Evolutionary conservation across 768 basidiomycete species (phyloP), one percentile per base, ranked within the genome.

Genomic region (Agrocybe praecox): DNA sequence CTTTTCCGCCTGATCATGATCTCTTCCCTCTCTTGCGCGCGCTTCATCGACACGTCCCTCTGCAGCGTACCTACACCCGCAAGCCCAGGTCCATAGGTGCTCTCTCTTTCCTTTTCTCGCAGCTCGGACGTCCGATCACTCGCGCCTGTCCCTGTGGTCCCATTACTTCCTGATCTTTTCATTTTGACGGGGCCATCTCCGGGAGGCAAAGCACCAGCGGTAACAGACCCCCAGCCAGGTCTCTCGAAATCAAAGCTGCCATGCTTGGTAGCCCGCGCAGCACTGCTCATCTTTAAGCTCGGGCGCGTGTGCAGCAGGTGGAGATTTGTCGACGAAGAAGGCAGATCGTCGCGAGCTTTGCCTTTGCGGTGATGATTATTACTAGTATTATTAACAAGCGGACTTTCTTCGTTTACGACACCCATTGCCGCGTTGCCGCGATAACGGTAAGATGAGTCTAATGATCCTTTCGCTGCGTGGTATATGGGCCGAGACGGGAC

Each of bases 201-300:
- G 14, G 12, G 5, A 40, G 36, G 33, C 15, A n/a, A 40, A 5
- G 14, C 36, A 8, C 7, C 33, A 8, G 33, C 33, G n/a, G 62
- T 61, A 23, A 62, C 45, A 8, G 69, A 59, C 19, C 71, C 73
- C 76, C 78, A 77, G 0, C 83, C 79, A 0, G 89, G 88, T 33
- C 88, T 76, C 69, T 90, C 89, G 61, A 90, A 90, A 65, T 90
- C 89, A 67, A 90, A 90, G 63, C 85, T 88, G 6, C 88, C 88
- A 60, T 88, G 87, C 65, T 88, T 87, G 42, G 75, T 80, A 1
- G 81, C 72, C 48, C 80, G 76, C 26, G 64, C 74, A 15, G 58
- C 61, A 40, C 50, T 67, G 54, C 63, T 70, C 67, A 71, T 67
- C 59, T 68, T 69, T 2, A 61, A 60, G 2, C 47, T 36, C 42